Conservation (phyloP, 805 yeast genomes). For the Debaryomyces tyrocola region DNA sequence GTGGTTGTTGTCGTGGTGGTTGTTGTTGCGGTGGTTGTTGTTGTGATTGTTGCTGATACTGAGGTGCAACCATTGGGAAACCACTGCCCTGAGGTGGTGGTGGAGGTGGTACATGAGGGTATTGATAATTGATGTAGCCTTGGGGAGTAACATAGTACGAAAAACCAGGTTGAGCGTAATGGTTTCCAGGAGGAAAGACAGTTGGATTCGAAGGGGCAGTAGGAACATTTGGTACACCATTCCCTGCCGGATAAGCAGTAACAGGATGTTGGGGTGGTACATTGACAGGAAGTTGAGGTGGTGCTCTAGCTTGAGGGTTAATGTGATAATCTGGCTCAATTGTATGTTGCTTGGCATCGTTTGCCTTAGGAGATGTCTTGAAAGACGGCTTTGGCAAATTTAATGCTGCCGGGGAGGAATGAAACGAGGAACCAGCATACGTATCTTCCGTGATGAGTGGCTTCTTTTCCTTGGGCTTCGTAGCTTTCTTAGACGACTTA, state of each 20-base stretch:
- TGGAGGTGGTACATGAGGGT: conserved; percentile 16
- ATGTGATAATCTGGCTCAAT: conserved; percentile 3
- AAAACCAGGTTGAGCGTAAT: conserved; percentile 29
- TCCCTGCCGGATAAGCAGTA: conserved; percentile 30
- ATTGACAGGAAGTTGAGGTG: conserved; percentile 28
- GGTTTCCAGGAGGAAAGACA: conserved; percentile 6
- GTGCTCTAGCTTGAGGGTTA: neutral
- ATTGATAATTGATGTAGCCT: conserved; percentile 32
- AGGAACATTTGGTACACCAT: conserved; percentile 12
- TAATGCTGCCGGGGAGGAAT: conserved; percentile 55
- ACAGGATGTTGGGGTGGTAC: conserved; percentile 26
- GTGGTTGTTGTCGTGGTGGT: neutral
- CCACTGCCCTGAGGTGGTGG: conserved; percentile 5
- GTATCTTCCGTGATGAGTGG: conserved; percentile 24
- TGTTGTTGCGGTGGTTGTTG: conserved; percentile 1
- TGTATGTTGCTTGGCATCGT: conserved; percentile 3
- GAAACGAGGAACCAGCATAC: conserved; percentile 59
- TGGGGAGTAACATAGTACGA: conserved; percentile 30
- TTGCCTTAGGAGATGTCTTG: conserved; percentile 25
- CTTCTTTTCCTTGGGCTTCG: conserved; percentile 15
- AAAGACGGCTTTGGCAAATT: conserved; percentile 58
- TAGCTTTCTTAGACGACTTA: conserved; percentile 9
- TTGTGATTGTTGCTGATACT: conserved; percentile 8
- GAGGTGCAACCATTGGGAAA: conserved; percentile 6
- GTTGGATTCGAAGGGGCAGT: conserved; percentile 1